phyloP scores from a whole-genome alignment of 805 yeast species.

The Starmerella asiatica region DNA sequence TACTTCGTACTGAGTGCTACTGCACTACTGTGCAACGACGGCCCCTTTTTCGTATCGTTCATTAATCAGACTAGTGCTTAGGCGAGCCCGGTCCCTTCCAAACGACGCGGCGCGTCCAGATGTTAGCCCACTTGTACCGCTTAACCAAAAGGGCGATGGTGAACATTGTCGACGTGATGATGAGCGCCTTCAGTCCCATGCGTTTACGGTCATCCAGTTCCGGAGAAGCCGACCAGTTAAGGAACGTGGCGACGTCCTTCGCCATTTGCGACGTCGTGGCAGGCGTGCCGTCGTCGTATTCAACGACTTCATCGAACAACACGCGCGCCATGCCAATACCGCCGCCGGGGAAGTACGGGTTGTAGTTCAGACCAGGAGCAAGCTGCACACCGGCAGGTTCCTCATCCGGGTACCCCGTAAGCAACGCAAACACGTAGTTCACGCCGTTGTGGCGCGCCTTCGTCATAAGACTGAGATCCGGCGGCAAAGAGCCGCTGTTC shows the following conservation, averaged over 20 bases:
- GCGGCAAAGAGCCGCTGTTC: conserved; percentile 98
- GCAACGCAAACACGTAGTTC: conserved; percentile 85
- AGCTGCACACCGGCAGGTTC: conserved; percentile 93
- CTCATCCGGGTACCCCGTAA: conserved; percentile 98
- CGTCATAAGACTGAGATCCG: conserved; percentile 90
- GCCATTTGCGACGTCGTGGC: conserved; percentile 99
- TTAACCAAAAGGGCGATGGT: conserved; percentile 79
- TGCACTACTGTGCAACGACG: too few species aligned
- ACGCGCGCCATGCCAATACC: conserved; percentile 99
- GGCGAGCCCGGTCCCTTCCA: conserved; percentile 29
- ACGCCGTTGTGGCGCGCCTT: conserved; percentile 98
- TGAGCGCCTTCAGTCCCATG: conserved; percentile 84
- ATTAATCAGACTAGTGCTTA: conserved; percentile 6
- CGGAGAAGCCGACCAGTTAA: conserved; percentile 97
- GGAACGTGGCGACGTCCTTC: conserved; percentile 89
- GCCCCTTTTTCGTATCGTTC: background rate
- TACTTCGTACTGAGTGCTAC: too few species aligned
- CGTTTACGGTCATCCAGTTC: conserved; percentile 98
- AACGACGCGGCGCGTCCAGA: conserved; percentile 86
- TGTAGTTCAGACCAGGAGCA: conserved; percentile 92
- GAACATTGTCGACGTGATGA: conserved; percentile 65
- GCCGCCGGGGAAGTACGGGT: conserved; percentile 99
- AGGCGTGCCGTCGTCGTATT: conserved; percentile 97
- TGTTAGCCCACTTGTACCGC: conserved; percentile 95
- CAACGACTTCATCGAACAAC: conserved; percentile 90